Percentiles rank a stretch among this genome's conserved stretches.
Evolutionary conservation across 169 alveolate species (phyloP).

Genomic region (Cryptosporidium bovis): DNA sequence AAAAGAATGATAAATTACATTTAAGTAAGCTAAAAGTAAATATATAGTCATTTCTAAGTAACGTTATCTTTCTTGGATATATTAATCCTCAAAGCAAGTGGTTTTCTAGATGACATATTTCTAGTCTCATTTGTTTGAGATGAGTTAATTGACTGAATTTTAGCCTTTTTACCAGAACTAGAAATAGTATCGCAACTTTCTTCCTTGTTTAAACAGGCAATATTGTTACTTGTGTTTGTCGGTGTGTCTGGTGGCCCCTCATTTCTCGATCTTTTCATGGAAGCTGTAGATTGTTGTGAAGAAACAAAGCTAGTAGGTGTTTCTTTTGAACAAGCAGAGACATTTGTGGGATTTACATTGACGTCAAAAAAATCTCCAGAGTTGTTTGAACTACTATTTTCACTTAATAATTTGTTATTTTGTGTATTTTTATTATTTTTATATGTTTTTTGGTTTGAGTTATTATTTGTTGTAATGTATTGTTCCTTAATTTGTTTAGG

Average conservation of each 20-base stretch:
- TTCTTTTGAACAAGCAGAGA: neutral
- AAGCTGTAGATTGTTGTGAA: slow-evolving; percentile 68
- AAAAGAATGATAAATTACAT: neutral
- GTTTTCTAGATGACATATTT: neutral
- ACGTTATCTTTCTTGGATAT: slow-evolving; percentile 29
- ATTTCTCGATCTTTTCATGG: slow-evolving; percentile 58
- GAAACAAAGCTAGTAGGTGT: slow-evolving; percentile 42
- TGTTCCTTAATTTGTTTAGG: slow-evolving; percentile 64
- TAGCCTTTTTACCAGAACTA: slow-evolving; percentile 10
- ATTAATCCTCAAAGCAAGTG: slow-evolving; percentile 66
- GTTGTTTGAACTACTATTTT: neutral
- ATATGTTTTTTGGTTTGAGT: neutral
- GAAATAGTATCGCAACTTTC: neutral
- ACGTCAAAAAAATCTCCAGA: neutral
- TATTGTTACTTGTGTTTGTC: neutral
- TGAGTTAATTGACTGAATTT: neutral
- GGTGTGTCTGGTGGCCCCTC: slow-evolving; percentile 3
- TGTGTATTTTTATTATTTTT: neutral
- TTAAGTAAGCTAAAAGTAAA: neutral
- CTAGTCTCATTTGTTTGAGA: neutral
- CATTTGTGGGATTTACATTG: neutral
- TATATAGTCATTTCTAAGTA: neutral
- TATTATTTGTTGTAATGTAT: neutral
- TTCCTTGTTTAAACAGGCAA: too few relatives aligned
- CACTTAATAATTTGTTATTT: neutral